Evolutionary conservation across 164 flowering plant species (phyloP), one percentile per base, ranked within the genome.

Genomic region (Taxillus chinensis): DNA sequence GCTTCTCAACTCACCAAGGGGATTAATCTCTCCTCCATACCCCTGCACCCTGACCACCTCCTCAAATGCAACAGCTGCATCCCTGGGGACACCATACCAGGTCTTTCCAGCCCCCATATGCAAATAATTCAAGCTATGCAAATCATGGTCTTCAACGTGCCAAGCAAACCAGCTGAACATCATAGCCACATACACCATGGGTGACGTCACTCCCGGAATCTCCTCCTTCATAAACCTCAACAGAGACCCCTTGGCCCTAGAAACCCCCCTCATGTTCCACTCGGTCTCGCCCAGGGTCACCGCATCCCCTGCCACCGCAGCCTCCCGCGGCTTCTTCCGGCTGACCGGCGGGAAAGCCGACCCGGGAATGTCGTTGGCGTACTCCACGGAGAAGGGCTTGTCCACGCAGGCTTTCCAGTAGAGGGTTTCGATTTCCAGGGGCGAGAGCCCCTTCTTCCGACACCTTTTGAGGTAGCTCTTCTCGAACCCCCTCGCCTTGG

Each of bases 131-230:
- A 95, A 75, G 73, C 99, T 95, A 66, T 95, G 99, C 75, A 95
- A 75, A 66, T 95, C 99, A 76, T 95, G 99, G 72, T 95, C 99
- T 74, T 95, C 99, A 5, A 86, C 99, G 80, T 95, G 99, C 99
- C 99, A 95, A 68, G 99, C 99, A 70, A 95, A 95, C 99, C 99
- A 95, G 58, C 97, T 91, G 67, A 95, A 91, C 90, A 95, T 67
- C 99, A 95, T 95, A 0, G 92, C 97, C 8, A 95, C 59, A 71
- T 95, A 95, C 55, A 95, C 87, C 99, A 95, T 95, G 3, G 99
- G 97, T 1, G 99, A 95, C 39, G 99, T 95, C n/a, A 95, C 99
- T 0, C 99, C 99, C 0, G 97, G 92, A 45, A 95, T 91, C 63
- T 95, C 99, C 86, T 95, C 96, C 84, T 86, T 91, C 99, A 95